Conservation (phyloP, 768 basidiomycete species). For the Rhizopogon sp. region DNA sequence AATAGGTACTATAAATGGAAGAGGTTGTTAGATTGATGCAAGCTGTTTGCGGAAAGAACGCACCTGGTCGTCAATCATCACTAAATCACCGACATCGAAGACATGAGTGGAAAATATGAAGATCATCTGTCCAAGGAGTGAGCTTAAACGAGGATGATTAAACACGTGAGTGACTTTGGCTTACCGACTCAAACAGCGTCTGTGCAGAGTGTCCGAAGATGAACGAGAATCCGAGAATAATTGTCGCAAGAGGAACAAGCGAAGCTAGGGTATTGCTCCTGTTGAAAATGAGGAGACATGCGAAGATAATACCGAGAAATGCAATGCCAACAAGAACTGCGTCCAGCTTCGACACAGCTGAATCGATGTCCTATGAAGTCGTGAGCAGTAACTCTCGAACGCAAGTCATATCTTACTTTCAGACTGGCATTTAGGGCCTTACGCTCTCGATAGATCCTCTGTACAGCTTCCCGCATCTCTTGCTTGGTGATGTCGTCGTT, state of each 20-base stretch:
- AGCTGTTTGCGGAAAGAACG: neutral
- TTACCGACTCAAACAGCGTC: constrained; percentile 70
- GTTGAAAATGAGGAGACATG: constrained; percentile 74
- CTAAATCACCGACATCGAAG: constrained; percentile 80
- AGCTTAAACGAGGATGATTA: neutral
- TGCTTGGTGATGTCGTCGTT: constrained; percentile 75
- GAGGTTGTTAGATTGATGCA: neutral
- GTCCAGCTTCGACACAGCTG: constrained; percentile 73
- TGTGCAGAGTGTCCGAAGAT: constrained; percentile 82
- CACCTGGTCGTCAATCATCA: constrained; percentile 75
- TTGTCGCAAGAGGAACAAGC: constrained; percentile 73
- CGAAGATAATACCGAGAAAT: constrained; percentile 56
- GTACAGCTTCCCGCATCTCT: constrained; percentile 82
- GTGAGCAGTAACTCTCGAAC: constrained; percentile 1
- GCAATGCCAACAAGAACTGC: constrained; percentile 61
- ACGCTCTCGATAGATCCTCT: constrained; percentile 73
- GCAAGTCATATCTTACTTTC: constrained; percentile 39
- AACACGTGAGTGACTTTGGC: constrained; percentile 11
- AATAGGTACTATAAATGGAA: constrained; percentile 16
- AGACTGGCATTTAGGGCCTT: constrained; percentile 66
- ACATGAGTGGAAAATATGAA: constrained; percentile 85
- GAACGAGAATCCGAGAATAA: constrained; percentile 81
- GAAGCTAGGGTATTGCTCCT: constrained; percentile 59
- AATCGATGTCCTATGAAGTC: constrained; percentile 55
- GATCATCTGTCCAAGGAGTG: constrained; percentile 46